Evolutionary conservation across 495 filamentous ascomycete species (phyloP).

Genomic region (Penicillium lividum): DNA sequence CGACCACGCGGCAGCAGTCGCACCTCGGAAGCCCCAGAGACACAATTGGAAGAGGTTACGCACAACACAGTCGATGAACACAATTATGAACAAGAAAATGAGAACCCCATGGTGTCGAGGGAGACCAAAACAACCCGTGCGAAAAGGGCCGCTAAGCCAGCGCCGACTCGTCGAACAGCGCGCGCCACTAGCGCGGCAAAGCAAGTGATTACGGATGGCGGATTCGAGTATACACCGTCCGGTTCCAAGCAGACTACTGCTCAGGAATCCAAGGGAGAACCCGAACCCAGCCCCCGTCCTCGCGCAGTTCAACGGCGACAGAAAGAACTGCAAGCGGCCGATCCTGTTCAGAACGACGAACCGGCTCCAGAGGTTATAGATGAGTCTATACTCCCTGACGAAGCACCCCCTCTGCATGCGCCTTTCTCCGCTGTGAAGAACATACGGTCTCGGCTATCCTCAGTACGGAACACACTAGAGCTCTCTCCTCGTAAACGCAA

Average conservation of each 20-base stretch:
- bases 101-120: slow-evolving; percentile 21
- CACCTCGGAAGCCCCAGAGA: slow-evolving; percentile 29
- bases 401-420: slow-evolving; percentile 26
- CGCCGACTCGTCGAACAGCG: slow-evolving; percentile 31
- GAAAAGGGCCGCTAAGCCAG: slow-evolving; percentile 26
- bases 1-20: slow-evolving; percentile 43
- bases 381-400: slow-evolving; percentile 40
- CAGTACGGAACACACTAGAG: slow-evolving; percentile 22
- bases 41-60: slow-evolving; percentile 9
- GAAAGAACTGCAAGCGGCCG: slow-evolving; percentile 12
- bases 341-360: slow-evolving; percentile 29
- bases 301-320: slow-evolving; percentile 26
- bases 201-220: slow-evolving; percentile 43
- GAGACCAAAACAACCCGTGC: slow-evolving; percentile 12
- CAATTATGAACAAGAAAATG: slow-evolving; percentile 22
- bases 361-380: slow-evolving; percentile 43
- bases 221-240: slow-evolving; percentile 54
- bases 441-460: slow-evolving; percentile 25
- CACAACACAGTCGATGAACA: slow-evolving; percentile 12
- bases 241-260: slow-evolving; percentile 30
- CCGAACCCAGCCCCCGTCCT: slow-evolving; percentile 17
- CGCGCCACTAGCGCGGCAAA: slow-evolving; percentile 27
- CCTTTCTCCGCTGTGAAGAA: slow-evolving; percentile 31
- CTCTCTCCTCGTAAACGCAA: slow-evolving; percentile 43
- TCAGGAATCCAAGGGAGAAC: slow-evolving; percentile 17